Conservation (phyloP, 2,329 filamentous ascomycete genomes). For the Cytospora paraplurivora region DNA sequence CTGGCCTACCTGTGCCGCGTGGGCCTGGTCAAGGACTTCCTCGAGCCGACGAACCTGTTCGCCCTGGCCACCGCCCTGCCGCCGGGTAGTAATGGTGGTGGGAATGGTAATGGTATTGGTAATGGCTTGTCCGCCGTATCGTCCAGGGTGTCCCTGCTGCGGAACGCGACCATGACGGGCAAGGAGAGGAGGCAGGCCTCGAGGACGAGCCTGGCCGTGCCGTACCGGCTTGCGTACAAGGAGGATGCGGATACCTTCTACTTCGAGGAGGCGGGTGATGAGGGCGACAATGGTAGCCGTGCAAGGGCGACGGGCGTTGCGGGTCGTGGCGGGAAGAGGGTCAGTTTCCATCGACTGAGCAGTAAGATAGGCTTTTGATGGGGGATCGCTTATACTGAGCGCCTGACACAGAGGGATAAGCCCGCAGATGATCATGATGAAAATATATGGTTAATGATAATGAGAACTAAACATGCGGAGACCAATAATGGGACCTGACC, state of each 20-base stretch:
- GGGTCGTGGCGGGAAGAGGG: not conserved
- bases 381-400: no score
- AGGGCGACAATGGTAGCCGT: not conserved
- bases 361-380: constrained; percentile 14
- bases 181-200: constrained; percentile 9
- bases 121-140: constrained; percentile 31
- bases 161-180: constrained; percentile 29
- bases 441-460: no score
- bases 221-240: constrained; percentile 46
- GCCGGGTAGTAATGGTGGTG: no score
- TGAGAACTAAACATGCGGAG: no score
- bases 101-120: no score
- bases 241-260: constrained; percentile 46
- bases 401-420: no score
- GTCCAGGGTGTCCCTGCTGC: constrained; percentile 43
- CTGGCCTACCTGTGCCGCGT: constrained; percentile 59
- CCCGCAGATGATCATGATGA: no score
- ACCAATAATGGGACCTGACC: no score
- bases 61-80: constrained; percentile 64
- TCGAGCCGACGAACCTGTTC: constrained; percentile 76
- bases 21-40: constrained; percentile 75
- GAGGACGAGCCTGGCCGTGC: constrained; percentile 42
- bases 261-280: constrained; percentile 42
- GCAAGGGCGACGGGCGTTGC: constrained; percentile 5
- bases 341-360: constrained; percentile 15